A percentile compares a stretch with the other conserved stretches of the same genome.
These are phyloP conservation scores for Melanomma pulvis-pyrius DNA, from an alignment of 495 filamentous ascomycete species.

Conservation along the genomic window DNA sequence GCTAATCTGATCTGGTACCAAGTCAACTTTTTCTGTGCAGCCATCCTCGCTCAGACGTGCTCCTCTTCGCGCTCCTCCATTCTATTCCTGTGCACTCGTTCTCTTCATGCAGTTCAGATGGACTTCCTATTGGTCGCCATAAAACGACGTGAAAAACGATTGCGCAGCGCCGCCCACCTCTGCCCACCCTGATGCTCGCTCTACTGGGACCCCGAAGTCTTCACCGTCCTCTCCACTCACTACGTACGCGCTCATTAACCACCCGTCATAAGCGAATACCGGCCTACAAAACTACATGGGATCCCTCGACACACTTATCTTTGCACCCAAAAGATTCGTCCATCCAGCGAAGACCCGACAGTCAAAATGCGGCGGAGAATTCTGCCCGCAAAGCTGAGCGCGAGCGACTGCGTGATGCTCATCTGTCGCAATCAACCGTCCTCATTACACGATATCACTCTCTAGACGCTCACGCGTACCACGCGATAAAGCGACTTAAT, in stretches of 20 bases:
- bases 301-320: conserved; percentile 6
- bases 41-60: not conserved
- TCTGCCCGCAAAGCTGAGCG: not conserved
- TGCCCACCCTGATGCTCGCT: not conserved
- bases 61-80: not conserved
- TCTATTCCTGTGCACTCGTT: not conserved
- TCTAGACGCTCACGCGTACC: not conserved
- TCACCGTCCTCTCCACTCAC: not conserved
- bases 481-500: not conserved
- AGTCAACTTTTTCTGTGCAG: not conserved
- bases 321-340: not conserved
- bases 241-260: not conserved
- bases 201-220: conserved; percentile 1
- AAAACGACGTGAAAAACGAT: not conserved
- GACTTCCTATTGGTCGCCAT: not conserved
- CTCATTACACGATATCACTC: not conserved
- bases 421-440: not conserved
- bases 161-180: not conserved
- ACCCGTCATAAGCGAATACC: not conserved
- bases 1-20: not conserved
- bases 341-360: not conserved
- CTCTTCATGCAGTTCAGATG: not conserved
- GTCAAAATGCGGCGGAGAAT: conserved; percentile 4
- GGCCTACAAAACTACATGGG: conserved; percentile 5
- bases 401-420: not conserved